Base-by-base conservation (phyloP, 495 filamentous ascomycete species). In the Beverwykella pulmonaria region DNA sequence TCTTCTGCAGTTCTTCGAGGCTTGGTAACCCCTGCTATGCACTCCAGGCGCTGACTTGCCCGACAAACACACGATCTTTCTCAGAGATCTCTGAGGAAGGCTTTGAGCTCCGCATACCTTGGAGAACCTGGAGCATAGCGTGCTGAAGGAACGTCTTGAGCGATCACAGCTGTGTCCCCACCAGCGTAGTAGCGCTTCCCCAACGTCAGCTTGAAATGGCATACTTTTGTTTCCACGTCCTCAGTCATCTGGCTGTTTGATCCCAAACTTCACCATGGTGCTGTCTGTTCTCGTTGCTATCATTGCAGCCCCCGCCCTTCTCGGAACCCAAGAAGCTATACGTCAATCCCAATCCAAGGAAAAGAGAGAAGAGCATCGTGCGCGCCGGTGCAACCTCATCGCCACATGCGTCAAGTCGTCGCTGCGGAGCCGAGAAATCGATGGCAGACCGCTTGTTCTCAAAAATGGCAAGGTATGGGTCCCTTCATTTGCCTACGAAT, bases 301-400 rank as follows among this genome's bases (percentile, higher is more conserved):
- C 29, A 57, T 66, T 15, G 63, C 72, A 20, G 66, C 59, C 12
- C 75, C 75, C 6, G 75, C 62, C 1, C 67, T 77, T 23, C 59
- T 75, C 22, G 75, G 74, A 41, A 73, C 75, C 1, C 73, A 72
- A 23, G 75, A 75, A 63, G 70, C 74, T n/a, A 70, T 77, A 36
- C 69, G 72, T 0, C 72, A 75, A 53, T 69, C 67, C 15, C 73
- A 77, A 49, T 32, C 46, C 15, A 68, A 75, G 50, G 69, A 77
- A 32, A 63, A 63, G 55, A 68, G 70, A 39, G 74, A 77, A 61
- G 72, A 74, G 46, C 75, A 76, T 64, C 75, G 75, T 39, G 75
- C 71, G 15, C 59, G 67, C 2, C 70, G 72, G 44, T 71, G 63
- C 46, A 75, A 76, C 53, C 59, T 76, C 12, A 68, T 67, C 29